A percentile compares a stretch with the other conserved stretches of the same genome.
Conservation (phyloP, 1,284 basidiomycete species). For the Inonotus obliquus region DNA sequence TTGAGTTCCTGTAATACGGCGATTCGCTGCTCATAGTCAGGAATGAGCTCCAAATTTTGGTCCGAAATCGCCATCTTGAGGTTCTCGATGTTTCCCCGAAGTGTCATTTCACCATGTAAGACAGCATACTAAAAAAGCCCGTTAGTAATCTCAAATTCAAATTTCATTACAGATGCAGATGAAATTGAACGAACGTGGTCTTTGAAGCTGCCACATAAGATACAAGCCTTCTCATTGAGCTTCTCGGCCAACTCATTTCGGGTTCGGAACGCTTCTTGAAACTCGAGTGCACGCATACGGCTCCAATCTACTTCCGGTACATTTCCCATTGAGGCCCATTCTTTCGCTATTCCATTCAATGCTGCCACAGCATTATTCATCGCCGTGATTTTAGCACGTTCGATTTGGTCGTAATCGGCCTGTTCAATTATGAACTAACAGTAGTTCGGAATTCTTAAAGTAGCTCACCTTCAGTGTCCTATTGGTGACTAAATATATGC, state of each 20-base stretch:
- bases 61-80: constrained; percentile 86
- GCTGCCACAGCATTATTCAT: constrained; percentile 50
- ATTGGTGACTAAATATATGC: constrained; percentile 74
- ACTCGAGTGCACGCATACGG: constrained; percentile 81
- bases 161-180: not conserved
- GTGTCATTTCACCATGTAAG: constrained; percentile 70
- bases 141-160: not conserved
- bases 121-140: constrained; percentile 55
- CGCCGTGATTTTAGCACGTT: constrained; percentile 56
- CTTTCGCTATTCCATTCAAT: constrained; percentile 47
- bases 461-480: constrained; percentile 64
- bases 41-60: constrained; percentile 94
- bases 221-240: constrained; percentile 45
- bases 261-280: constrained; percentile 77
- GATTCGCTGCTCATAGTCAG: constrained; percentile 95
- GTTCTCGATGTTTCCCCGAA: constrained; percentile 68
- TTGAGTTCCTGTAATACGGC: constrained; percentile 87
- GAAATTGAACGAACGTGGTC: constrained; percentile 34
- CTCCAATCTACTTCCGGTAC: constrained; percentile 84
- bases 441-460: constrained; percentile 4
- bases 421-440: constrained; percentile 28
- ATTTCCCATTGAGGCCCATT: constrained; percentile 45
- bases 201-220: constrained; percentile 59
- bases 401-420: constrained; percentile 71
- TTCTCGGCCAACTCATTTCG: constrained; percentile 50